Conservation (phyloP, 2,329 filamentous ascomycete genomes). For the Talaromyces atroroseus region DNA sequence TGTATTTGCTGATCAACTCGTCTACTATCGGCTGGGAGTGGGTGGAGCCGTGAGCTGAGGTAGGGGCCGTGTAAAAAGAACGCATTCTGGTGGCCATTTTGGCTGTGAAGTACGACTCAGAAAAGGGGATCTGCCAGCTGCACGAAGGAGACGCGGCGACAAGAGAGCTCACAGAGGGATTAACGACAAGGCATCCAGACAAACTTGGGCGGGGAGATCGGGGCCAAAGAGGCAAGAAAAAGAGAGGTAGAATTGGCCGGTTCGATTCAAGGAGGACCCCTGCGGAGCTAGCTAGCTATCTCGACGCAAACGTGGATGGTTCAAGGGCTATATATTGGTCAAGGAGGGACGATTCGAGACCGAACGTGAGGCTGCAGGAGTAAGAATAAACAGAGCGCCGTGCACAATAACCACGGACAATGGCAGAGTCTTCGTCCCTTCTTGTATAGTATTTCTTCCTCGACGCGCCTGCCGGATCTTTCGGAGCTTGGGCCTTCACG, state of each 20-base stretch:
- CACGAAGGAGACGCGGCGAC: no score
- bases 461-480: neutral
- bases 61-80: constrained; percentile 29
- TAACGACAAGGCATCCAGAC: neutral
- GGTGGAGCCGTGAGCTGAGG: constrained; percentile 24
- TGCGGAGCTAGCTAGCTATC: no score
- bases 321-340: no score
- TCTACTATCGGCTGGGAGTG: constrained; percentile 28
- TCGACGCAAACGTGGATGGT: no score
- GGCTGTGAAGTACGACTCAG: neutral
- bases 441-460: no score
- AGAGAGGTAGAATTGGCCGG: neutral
- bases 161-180: neutral
- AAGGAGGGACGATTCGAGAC: neutral
- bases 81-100: constrained; percentile 30
- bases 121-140: no score
- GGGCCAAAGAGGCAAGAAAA: neutral
- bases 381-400: no score
- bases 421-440: no score
- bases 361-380: neutral
- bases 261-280: neutral
- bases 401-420: no score
- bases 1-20: constrained; percentile 30
- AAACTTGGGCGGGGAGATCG: neutral
- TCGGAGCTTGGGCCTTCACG: neutral